Percentiles rank a stretch among this genome's conserved stretches.
phyloP scores from a whole-genome alignment of 129 eudicot species.

The Helianthus tuberosus region DNA sequence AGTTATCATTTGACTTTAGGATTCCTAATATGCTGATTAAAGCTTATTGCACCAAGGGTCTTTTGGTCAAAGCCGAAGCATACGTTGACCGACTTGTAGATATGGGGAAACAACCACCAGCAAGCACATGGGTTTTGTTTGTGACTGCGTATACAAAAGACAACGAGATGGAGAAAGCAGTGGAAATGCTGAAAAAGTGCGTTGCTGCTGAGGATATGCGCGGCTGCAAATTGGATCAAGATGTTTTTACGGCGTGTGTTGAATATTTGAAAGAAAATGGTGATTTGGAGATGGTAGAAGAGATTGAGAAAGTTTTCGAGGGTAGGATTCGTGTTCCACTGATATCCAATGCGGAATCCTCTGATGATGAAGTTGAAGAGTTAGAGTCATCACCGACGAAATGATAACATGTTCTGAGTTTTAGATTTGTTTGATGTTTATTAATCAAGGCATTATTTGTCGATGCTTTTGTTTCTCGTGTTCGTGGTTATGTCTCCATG shows the following conservation, averaged over 20 bases:
- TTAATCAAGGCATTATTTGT: not conserved
- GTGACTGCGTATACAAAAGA: conserved; percentile 41
- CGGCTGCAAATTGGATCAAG: conserved; percentile 29
- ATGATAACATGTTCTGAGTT: conserved; percentile 8
- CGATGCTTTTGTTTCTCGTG: not conserved
- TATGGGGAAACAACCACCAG: conserved; percentile 44
- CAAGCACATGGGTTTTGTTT: conserved; percentile 52
- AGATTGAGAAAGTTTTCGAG: conserved; percentile 21
- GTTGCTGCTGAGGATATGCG: conserved; percentile 25
- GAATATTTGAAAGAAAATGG: conserved; percentile 42
- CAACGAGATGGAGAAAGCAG: conserved; percentile 48
- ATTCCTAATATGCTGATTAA: conserved; percentile 49
- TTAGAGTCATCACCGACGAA: conserved; percentile 4
- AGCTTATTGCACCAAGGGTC: conserved; percentile 43
- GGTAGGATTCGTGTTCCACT: conserved; percentile 14
- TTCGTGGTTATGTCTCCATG: not conserved
- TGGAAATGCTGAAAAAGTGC: conserved; percentile 48
- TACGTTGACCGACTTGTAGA: conserved; percentile 37
- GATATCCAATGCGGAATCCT: conserved; percentile 19
- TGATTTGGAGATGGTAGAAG: conserved; percentile 29
- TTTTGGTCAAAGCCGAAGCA: conserved; percentile 57
- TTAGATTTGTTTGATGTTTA: conserved; percentile 18
- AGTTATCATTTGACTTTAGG: conserved; percentile 48
- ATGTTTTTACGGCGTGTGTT: conserved; percentile 30
- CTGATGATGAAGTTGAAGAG: conserved; percentile 10